Percentiles rank a stretch among this genome's conserved stretches.
These are phyloP conservation scores for Aspergillus latus DNA, from an alignment of 2,329 filamentous ascomycete genomes.

Conservation along the genomic window DNA sequence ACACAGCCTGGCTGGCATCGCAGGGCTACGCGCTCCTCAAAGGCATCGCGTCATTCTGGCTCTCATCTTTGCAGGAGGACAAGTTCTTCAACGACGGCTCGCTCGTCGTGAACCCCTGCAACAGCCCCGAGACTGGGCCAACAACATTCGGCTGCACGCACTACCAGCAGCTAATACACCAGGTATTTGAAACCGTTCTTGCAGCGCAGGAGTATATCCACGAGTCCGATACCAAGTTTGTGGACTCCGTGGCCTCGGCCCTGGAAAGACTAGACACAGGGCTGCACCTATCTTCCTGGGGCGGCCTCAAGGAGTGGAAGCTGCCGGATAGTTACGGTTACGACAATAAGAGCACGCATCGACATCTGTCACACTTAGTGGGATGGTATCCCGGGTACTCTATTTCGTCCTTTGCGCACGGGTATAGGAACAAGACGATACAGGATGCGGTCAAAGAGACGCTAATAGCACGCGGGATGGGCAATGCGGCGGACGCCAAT, in stretches of 20 bases:
- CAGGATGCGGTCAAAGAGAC: constrained; percentile 49
- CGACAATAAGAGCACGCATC: constrained; percentile 44
- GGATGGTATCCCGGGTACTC: constrained; percentile 59
- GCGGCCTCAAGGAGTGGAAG: constrained; percentile 55
- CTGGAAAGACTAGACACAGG: constrained; percentile 22
- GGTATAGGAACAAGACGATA: constrained; percentile 42
- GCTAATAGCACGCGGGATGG: constrained; percentile 49
- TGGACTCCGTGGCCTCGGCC: constrained; percentile 3
- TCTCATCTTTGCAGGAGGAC: constrained; percentile 55
- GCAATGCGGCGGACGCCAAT: constrained; percentile 49
- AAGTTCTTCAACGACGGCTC: constrained; percentile 51
- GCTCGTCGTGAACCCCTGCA: constrained; percentile 59
- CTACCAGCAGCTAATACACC: constrained; percentile 32
- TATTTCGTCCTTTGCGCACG: constrained; percentile 42
- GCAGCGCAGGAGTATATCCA: constrained; percentile 33
- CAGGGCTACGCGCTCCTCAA: constrained; percentile 57
- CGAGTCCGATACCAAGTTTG: constrained; percentile 26
- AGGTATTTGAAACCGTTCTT: constrained; percentile 44
- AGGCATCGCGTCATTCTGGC: constrained; percentile 57
- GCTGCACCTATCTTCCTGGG: constrained; percentile 44
- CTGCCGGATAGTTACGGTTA: constrained; percentile 43
- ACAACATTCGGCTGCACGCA: constrained; percentile 36
- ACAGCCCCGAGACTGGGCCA: constrained; percentile 58
- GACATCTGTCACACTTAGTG: constrained; percentile 57
- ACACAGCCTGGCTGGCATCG: constrained; percentile 46